Percentiles rank a stretch among this genome's conserved stretches.
These are phyloP conservation scores for Picea sitchensis DNA, from an alignment of 75 land plant genomes.

Conservation along the genomic window DNA sequence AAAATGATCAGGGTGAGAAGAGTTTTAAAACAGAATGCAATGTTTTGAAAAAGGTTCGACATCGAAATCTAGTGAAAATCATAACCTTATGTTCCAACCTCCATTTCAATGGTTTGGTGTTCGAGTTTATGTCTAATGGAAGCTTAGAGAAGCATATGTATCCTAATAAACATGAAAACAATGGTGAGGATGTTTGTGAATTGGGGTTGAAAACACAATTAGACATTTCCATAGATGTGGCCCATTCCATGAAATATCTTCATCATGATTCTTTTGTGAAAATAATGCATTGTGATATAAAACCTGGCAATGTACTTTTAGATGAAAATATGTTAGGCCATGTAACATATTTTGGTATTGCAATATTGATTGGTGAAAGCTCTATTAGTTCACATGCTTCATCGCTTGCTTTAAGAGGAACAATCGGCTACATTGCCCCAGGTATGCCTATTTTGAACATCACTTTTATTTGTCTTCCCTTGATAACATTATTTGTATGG, in stretches of 20 bases:
- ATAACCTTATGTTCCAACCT: not conserved
- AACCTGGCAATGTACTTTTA: slow-evolving; percentile 8
- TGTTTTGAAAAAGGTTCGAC: not conserved
- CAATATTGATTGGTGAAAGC: not conserved
- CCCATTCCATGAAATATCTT: slow-evolving; percentile 31
- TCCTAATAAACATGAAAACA: not conserved
- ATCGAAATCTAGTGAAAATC: slow-evolving; percentile 1
- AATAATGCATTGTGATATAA: slow-evolving; percentile 4
- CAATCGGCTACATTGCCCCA: slow-evolving; percentile 9
- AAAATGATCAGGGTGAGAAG: not conserved
- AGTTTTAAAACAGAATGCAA: not conserved
- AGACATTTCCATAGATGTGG: slow-evolving; percentile 32
- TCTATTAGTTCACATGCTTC: not conserved
- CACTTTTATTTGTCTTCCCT: not conserved
- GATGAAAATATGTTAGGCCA: not conserved
- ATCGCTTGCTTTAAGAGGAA: not conserved
- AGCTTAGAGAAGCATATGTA: not conserved
- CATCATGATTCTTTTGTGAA: slow-evolving; percentile 17
- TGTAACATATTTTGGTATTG: slow-evolving; percentile 5
- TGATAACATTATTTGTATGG: not conserved
- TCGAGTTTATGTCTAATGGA: not conserved
- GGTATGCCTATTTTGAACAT: not conserved
- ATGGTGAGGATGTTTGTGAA: not conserved
- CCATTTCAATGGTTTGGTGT: not conserved
- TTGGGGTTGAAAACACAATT: not conserved